These are phyloP conservation scores for Vaccinium vitisidaea DNA, from an alignment of 148 eudicot genomes.

Conservation along the genomic window DNA sequence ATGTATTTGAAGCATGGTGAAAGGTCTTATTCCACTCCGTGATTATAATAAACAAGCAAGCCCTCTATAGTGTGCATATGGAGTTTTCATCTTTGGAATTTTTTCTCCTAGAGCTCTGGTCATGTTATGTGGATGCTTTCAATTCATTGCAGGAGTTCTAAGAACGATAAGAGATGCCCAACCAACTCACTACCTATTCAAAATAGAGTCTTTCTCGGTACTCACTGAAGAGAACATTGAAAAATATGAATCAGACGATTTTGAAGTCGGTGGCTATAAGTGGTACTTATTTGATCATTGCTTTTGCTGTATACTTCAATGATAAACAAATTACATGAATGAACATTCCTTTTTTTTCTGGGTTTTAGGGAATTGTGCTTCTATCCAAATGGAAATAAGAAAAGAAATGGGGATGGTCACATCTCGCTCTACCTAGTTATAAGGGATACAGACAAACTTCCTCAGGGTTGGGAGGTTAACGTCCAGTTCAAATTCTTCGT, in stretches of 20 bases:
- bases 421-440: conserved; percentile 20
- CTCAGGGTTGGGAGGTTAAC: conserved; percentile 21
- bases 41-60: not conserved
- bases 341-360: not conserved
- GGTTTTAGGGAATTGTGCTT: conserved; percentile 18
- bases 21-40: not conserved
- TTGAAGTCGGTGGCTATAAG: conserved; percentile 23
- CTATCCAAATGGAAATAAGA: conserved; percentile 15
- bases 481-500: conserved; percentile 19
- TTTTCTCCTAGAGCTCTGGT: not conserved
- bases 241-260: conserved; percentile 13
- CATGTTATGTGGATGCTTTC: not conserved
- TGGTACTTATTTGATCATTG: not conserved
- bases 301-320: not conserved
- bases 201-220: conserved; percentile 11
- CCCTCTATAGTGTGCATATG: not conserved
- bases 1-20: not conserved
- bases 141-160: conserved; percentile 6
- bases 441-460: not conserved
- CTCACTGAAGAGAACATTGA: not conserved
- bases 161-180: conserved; percentile 13
- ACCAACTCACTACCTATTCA: conserved; percentile 10
- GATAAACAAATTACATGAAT: not conserved
- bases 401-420: conserved; percentile 1
- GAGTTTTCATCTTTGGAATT: not conserved